Percentiles rank a stretch among this genome's conserved stretches.
phyloP scores from a whole-genome alignment of 768 basidiomycete genomes.

The Suillus subaureus region DNA sequence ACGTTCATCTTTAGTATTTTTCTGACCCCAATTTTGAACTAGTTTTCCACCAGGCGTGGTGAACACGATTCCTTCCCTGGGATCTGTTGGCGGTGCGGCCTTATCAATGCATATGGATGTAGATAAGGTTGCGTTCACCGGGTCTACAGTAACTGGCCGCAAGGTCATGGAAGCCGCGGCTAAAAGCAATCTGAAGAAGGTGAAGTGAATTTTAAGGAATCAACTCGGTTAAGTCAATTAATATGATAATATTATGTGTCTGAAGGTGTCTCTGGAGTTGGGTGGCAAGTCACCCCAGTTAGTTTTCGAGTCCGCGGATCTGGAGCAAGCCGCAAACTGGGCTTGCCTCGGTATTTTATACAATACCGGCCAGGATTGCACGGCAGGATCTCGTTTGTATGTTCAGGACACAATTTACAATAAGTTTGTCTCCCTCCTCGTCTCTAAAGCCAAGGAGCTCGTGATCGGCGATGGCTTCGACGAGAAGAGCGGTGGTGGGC shows the following conservation, averaged over 20 bases:
- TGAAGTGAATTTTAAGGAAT: constrained; percentile 17
- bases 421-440: constrained; percentile 70
- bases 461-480: constrained; percentile 84
- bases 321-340: constrained; percentile 87
- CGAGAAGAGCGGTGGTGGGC: constrained; percentile 74
- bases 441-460: constrained; percentile 66
- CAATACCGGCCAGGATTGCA: constrained; percentile 93
- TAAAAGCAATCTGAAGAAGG: constrained; percentile 94
- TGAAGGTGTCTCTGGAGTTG: constrained; percentile 85
- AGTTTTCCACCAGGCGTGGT: constrained; percentile 92
- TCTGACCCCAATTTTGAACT: constrained; percentile 4
- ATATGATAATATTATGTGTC: constrained; percentile 11
- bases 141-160: constrained; percentile 86
- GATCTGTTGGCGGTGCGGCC: constrained; percentile 81
- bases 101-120: constrained; percentile 81
- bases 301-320: constrained; percentile 87
- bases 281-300: constrained; percentile 92
- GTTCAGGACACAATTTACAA: constrained; percentile 90
- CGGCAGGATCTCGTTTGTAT: constrained; percentile 87
- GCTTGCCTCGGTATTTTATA: constrained; percentile 84
- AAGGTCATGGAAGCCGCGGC: constrained; percentile 93
- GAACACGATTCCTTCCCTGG: constrained; percentile 85
- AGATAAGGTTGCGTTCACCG: constrained; percentile 96
- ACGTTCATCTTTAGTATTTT: constrained; percentile 2
- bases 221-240: constrained; percentile 10